These are phyloP conservation scores for Komagataella phaffii DNA, from an alignment of 805 yeast species.

Conservation along the genomic window DNA sequence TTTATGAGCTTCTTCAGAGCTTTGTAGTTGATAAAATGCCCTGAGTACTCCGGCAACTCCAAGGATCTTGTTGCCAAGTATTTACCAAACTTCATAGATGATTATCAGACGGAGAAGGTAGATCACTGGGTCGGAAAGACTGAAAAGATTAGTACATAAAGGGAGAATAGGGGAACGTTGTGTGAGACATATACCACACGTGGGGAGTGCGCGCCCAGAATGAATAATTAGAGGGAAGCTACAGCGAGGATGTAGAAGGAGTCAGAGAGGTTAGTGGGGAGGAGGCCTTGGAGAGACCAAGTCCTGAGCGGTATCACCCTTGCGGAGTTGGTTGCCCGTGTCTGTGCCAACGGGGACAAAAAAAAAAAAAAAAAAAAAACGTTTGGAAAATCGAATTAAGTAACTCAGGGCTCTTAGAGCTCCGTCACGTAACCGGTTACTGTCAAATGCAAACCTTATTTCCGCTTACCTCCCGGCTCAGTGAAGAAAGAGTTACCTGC, in stretches of 20 bases:
- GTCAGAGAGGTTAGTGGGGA: background rate
- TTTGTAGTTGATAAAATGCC: constrained; percentile 89
- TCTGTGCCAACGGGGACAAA: too few species aligned
- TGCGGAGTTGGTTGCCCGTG: too few species aligned
- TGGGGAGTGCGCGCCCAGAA: background rate
- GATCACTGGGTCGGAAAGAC: background rate
- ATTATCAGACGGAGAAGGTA: background rate
- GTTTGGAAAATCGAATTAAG: too few species aligned
- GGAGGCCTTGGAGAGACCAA: background rate
- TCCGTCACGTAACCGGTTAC: too few species aligned
- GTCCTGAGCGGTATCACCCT: too few species aligned
- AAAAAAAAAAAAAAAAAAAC: too few species aligned
- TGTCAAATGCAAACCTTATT: too few species aligned
- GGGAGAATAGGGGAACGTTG: background rate
- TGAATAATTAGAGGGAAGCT: background rate
- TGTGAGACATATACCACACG: background rate
- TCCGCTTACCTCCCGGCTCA: too few species aligned
- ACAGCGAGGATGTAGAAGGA: background rate
- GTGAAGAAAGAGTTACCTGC: too few species aligned
- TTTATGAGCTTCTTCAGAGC: constrained; percentile 86
- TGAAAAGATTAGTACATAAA: background rate
- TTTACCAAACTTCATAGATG: constrained; percentile 76
- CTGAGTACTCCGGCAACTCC: constrained; percentile 90
- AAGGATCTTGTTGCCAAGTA: constrained; percentile 87
- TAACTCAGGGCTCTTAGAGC: too few species aligned